Conservation (phyloP, 768 basidiomycete genomes). For the Cystobasidium ongulense region DNA sequence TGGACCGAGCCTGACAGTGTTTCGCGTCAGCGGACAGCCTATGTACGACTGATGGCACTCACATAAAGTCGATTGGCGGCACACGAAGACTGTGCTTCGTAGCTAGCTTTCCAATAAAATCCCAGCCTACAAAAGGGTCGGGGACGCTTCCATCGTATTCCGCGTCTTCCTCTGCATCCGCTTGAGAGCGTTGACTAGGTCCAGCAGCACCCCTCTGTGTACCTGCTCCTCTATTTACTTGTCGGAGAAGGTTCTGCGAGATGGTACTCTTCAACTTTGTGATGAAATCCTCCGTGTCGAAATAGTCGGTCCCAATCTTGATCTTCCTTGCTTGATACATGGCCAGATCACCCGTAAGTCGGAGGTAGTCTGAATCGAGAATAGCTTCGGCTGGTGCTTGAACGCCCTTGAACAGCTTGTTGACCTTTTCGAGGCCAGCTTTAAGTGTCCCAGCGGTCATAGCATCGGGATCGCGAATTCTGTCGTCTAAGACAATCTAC, state of each 20-base stretch:
- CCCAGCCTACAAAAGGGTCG: conserved; percentile 58
- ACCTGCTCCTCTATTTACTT: not conserved
- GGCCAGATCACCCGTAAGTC: conserved; percentile 67
- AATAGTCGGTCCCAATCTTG: conserved; percentile 77
- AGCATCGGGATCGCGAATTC: conserved; percentile 42
- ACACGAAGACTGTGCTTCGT: conserved; percentile 70
- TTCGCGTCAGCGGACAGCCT: not conserved
- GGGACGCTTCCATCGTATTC: conserved; percentile 48
- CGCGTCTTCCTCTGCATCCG: conserved; percentile 48
- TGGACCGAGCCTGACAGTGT: conserved; percentile 92
- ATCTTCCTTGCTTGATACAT: conserved; percentile 82
- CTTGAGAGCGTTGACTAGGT: conserved; percentile 44
- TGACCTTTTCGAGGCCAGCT: conserved; percentile 30
- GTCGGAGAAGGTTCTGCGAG: conserved; percentile 43
- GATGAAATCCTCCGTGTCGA: conserved; percentile 87
- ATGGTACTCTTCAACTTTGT: conserved; percentile 64
- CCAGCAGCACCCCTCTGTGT: not conserved
- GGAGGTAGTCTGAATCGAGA: conserved; percentile 73
- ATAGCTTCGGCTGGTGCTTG: conserved; percentile 79
- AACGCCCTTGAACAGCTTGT: conserved; percentile 50
- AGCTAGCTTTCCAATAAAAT: conserved; percentile 72
- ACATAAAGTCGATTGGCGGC: conserved; percentile 84
- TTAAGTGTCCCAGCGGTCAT: conserved; percentile 35
- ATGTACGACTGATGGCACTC: conserved; percentile 37
- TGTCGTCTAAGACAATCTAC: conserved; percentile 56